Base-by-base conservation (phyloP, 169 alveolate species). In the Plasmodium coatneyi region DNA sequence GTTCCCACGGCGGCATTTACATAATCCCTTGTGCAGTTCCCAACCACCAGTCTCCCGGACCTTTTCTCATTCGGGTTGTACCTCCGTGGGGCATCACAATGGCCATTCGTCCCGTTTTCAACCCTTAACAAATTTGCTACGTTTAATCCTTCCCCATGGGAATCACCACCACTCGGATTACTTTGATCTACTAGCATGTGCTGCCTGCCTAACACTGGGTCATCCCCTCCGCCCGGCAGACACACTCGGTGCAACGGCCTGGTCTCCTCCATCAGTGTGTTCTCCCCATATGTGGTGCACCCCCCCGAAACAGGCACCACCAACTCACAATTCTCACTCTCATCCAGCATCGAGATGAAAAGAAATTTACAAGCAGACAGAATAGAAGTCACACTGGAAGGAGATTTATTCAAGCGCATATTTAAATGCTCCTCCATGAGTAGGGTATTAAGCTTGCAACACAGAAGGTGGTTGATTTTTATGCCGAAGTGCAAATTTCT, bases 301-400 rank as follows among this genome's bases (percentile, higher is more conserved):
- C 14, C 41, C 76, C 34, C 41, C n/a, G n/a, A 7, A 14, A 52
- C 41, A 54, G 36, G 66, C 3, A 71, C 16, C 25, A 19, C 36
- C 49, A 28, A 46, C 1, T 78, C 41, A 46, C 28, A 34, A 49
- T 80, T n/a, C 25, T 80, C 87, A 25, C n/a, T 43, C 52, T 89
- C 94, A 41, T 89, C 89, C 30, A 89, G 52, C 25, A 89, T 52
- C 3, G 90, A 89, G 19, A 89, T 54, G 71, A 89, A 89, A 49
- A 89, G 79, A 89, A 89, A 89, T 22, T 71, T 89, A 49, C 94
- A 89, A 6, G 89, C 94, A 0, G 94, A 89, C 43, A 66, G 5
- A 5, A 89, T 34, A n/a, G 52, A 56, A 16, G 60, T 89, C 0
- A 6, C 30, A 25, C 12, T 25, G 12, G 49, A 79, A 89, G 54